These are phyloP conservation scores for Lignosus rhinocerotis DNA, from an alignment of 1,284 basidiomycete genomes.

Conservation along the genomic window DNA sequence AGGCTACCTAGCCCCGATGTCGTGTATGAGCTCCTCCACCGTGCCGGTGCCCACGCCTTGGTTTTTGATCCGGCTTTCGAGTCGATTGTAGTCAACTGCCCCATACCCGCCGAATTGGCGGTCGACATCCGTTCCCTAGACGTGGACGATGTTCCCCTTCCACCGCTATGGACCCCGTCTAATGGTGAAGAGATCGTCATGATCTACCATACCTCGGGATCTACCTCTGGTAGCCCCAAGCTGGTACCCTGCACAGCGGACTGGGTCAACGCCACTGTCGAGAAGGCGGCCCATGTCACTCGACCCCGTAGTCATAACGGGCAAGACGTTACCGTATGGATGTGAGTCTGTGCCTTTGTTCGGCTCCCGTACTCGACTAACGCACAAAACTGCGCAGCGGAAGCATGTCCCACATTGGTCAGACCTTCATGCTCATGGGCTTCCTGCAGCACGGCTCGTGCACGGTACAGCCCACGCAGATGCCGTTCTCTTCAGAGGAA, in stretches of 20 bases:
- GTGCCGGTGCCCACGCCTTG: conserved; percentile 58
- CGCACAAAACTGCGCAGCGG: conserved; percentile 22
- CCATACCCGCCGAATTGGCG: conserved; percentile 50
- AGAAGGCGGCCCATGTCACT: conserved; percentile 26
- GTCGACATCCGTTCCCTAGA: conserved; percentile 35
- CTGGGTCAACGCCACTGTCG: conserved; percentile 31
- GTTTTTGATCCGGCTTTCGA: conserved; percentile 55
- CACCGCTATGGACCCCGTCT: conserved; percentile 30
- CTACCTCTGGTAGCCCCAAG: conserved; percentile 51
- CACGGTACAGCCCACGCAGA: conserved; percentile 34
- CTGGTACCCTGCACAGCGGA: conserved; percentile 31
- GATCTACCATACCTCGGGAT: conserved; percentile 75
- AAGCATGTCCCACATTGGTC: conserved; percentile 35
- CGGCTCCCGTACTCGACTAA: background rate
- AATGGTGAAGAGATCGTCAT: conserved; percentile 45
- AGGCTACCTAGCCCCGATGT: conserved; percentile 68
- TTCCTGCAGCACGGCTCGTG: conserved; percentile 34
- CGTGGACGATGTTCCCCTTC: conserved; percentile 21
- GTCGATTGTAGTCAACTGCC: conserved; percentile 39
- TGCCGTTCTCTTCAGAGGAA: conserved; percentile 32
- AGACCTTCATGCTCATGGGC: conserved; percentile 34
- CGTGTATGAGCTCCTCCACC: conserved; percentile 62
- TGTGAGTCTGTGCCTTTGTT: conserved; percentile 23
- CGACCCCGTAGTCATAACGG: conserved; percentile 29
- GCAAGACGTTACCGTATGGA: conserved; percentile 56